Evolutionary conservation across 768 basidiomycete species (phyloP).

Genomic region (Psilocybe subaeruginosa): DNA sequence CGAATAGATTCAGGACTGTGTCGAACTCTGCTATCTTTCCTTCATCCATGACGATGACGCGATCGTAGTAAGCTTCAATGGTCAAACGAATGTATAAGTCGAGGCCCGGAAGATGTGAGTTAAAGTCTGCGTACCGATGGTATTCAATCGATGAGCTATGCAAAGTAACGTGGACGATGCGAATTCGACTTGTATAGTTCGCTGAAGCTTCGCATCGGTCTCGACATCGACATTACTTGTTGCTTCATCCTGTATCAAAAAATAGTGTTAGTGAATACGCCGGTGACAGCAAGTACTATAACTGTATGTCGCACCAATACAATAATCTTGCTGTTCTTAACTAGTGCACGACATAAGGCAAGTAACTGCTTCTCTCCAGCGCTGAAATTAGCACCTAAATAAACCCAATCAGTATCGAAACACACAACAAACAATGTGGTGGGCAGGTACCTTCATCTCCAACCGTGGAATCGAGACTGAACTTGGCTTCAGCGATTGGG

Average conservation of each 20-base stretch:
- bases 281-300: not conserved
- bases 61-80: constrained; percentile 60
- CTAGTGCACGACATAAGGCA: constrained; percentile 62
- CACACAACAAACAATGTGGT: not conserved
- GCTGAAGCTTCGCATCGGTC: constrained; percentile 64
- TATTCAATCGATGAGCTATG: constrained; percentile 62
- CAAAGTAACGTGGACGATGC: constrained; percentile 54
- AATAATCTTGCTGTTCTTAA: constrained; percentile 61
- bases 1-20: constrained; percentile 68
- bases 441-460: constrained; percentile 53
- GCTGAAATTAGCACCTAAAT: constrained; percentile 61
- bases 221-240: constrained; percentile 66
- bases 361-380: constrained; percentile 70
- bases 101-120: no score
- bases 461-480: constrained; percentile 63
- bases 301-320: constrained; percentile 46
- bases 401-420: constrained; percentile 49
- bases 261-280: not conserved
- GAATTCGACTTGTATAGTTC: constrained; percentile 68
- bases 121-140: constrained; percentile 43
- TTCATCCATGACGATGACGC: constrained; percentile 75
- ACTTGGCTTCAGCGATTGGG: constrained; percentile 59
- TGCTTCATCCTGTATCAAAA: constrained; percentile 55
- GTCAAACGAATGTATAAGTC: not conserved
- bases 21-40: constrained; percentile 76